phyloP scores from a whole-genome alignment of 2,329 filamentous ascomycete genomes.

The Calonectria ilicicola region DNA sequence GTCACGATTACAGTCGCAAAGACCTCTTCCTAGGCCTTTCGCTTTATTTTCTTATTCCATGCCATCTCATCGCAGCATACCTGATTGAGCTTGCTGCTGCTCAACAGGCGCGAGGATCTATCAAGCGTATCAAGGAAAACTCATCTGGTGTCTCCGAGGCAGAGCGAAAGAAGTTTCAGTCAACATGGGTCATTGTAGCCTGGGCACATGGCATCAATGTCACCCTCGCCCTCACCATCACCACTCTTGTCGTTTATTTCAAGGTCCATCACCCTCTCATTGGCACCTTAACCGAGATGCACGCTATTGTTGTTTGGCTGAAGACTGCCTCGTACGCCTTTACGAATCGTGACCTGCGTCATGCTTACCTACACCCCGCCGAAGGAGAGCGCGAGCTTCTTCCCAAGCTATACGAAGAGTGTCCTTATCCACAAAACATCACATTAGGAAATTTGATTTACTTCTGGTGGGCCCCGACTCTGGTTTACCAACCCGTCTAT shows the following conservation, averaged over 20 bases:
- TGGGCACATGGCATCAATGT: conserved; percentile 87
- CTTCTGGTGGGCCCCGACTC: conserved; percentile 97
- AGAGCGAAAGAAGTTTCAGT: conserved; percentile 74
- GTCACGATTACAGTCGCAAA: conserved; percentile 85
- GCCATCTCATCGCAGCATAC: conserved; percentile 90
- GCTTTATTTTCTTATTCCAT: conserved; percentile 89
- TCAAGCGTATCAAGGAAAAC: conserved; percentile 66
- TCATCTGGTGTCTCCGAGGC: conserved; percentile 64
- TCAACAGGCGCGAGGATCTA: conserved; percentile 77
- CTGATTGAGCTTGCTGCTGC: conserved; percentile 89
- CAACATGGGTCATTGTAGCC: conserved; percentile 84
- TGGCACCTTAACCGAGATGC: conserved; percentile 88
- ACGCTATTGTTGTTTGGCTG: conserved; percentile 95
- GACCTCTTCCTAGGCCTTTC: conserved; percentile 81
- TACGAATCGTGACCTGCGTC: conserved; percentile 94
- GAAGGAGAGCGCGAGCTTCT: conserved; percentile 76
- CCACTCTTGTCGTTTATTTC: conserved; percentile 89
- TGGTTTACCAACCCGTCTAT: conserved; percentile 97
- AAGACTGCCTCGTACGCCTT: conserved; percentile 97
- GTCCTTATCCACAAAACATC: conserved; percentile 92
- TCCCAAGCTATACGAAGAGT: conserved; percentile 83
- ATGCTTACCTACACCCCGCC: conserved; percentile 85
- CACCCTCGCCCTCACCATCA: conserved; percentile 81
- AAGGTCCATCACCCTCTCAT: conserved; percentile 93
- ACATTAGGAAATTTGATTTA: conserved; percentile 89